Conservation (phyloP, 1,284 basidiomycete genomes). For the Moniliophthora roreri region DNA sequence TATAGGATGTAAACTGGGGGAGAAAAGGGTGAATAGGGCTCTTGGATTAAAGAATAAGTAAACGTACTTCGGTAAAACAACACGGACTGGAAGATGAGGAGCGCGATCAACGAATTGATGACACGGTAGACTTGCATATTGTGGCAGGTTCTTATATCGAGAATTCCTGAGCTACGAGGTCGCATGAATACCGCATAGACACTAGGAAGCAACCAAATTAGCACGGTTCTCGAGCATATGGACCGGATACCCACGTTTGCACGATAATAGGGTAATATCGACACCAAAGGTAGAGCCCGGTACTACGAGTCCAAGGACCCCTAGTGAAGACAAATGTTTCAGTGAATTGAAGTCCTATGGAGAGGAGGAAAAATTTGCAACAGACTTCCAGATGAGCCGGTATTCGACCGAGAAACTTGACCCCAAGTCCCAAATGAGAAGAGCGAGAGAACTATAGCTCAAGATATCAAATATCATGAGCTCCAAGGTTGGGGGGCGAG, state of each 20-base stretch:
- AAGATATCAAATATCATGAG: neutral
- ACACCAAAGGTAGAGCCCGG: neutral
- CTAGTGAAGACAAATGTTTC: neutral
- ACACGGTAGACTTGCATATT: neutral
- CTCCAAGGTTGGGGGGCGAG: neutral
- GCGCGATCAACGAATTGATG: neutral
- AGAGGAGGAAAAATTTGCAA: neutral
- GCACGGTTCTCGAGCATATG: neutral
- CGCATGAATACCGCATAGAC: neutral
- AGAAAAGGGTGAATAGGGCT: too few species aligned
- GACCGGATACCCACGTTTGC: neutral
- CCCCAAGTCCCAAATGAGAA: conserved; percentile 3
- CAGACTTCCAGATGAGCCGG: conserved; percentile 3
- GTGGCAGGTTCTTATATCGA: neutral
- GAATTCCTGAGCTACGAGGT: neutral
- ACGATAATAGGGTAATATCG: neutral
- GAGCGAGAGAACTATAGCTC: neutral
- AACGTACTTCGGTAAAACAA: neutral
- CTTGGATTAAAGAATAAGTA: neutral
- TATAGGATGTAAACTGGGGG: neutral
- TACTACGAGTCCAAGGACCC: neutral
- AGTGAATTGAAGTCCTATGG: neutral
- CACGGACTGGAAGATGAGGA: neutral
- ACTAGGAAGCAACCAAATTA: neutral
- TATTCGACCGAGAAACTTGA: neutral